Evolutionary conservation across 2,329 filamentous ascomycete species (phyloP).

Genomic region (Pleurostoma richardsiae): DNA sequence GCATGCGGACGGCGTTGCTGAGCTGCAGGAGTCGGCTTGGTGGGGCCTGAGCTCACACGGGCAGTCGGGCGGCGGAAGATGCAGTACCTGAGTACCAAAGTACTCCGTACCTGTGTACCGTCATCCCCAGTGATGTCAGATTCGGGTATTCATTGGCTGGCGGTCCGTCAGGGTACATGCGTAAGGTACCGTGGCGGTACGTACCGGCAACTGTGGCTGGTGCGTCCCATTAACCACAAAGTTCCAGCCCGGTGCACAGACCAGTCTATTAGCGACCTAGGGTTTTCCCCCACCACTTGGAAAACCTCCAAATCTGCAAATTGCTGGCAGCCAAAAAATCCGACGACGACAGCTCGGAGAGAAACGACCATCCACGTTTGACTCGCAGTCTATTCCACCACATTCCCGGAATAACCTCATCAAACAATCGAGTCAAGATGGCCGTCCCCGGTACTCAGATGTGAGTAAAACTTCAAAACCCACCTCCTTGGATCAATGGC

Average conservation of each 20-base stretch:
- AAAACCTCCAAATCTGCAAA: neutral
- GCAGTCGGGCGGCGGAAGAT: too few relatives aligned
- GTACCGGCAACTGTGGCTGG: neutral
- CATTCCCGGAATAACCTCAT: conserved; percentile 2
- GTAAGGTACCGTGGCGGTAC: neutral
- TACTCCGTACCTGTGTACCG: too few relatives aligned
- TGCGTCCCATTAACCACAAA: neutral
- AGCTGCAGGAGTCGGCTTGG: too few relatives aligned
- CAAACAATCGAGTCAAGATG: conserved; percentile 43
- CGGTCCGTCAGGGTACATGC: too few relatives aligned
- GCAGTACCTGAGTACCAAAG: too few relatives aligned
- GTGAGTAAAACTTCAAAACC: conserved; percentile 35
- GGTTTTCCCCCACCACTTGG: conserved; percentile 10
- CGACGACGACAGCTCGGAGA: neutral
- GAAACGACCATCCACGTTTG: too few relatives aligned
- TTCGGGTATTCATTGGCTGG: too few relatives aligned
- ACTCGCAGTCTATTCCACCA: too few relatives aligned
- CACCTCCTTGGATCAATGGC: too few relatives aligned
- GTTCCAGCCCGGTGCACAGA: neutral
- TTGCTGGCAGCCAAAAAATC: neutral
- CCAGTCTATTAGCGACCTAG: conserved; percentile 8
- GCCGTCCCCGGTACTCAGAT: conserved; percentile 58
- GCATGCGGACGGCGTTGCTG: too few relatives aligned
- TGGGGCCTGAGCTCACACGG: too few relatives aligned
- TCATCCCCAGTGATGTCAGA: too few relatives aligned